A percentile compares a stretch with the other conserved stretches of the same genome.
Conservation (phyloP, 495 filamentous ascomycete genomes). For the Aspergillus cristatus region DNA sequence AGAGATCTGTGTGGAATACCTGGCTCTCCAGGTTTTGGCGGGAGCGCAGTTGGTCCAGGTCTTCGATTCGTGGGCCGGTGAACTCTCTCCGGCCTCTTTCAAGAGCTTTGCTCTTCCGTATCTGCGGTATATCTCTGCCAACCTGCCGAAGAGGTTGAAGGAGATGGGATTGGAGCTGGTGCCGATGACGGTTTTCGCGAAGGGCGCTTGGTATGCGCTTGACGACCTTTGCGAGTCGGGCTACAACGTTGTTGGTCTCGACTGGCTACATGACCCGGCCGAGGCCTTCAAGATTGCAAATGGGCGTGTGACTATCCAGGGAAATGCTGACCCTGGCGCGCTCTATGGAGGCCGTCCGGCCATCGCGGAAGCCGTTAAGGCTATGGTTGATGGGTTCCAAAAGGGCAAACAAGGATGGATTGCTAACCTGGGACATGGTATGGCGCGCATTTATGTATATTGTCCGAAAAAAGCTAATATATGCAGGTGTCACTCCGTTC, state of each 20-base stretch:
- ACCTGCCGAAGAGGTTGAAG: slow-evolving; percentile 61
- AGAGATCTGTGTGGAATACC: slow-evolving; percentile 85
- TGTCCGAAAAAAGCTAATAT: slow-evolving; percentile 10
- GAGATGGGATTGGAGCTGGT: slow-evolving; percentile 69
- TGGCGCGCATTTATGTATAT: not conserved
- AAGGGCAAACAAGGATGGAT: slow-evolving; percentile 85
- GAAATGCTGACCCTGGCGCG: slow-evolving; percentile 90
- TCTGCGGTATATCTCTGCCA: slow-evolving; percentile 67
- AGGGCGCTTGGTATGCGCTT: slow-evolving; percentile 95
- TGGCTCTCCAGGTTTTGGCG: slow-evolving; percentile 83
- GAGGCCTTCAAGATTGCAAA: slow-evolving; percentile 71
- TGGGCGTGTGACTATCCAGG: slow-evolving; percentile 73
- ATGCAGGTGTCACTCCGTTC: slow-evolving; percentile 74
- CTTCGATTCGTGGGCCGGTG: slow-evolving; percentile 98
- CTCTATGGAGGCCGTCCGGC: slow-evolving; percentile 75
- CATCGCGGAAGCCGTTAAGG: slow-evolving; percentile 69
- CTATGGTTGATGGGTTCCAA: slow-evolving; percentile 80
- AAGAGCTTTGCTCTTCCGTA: slow-evolving; percentile 78
- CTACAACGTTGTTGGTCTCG: slow-evolving; percentile 87
- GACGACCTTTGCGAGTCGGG: slow-evolving; percentile 79
- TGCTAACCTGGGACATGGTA: slow-evolving; percentile 82
- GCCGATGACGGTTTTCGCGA: slow-evolving; percentile 99
- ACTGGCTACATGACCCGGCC: slow-evolving; percentile 88
- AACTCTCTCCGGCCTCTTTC: slow-evolving; percentile 78
- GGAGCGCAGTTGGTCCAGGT: slow-evolving; percentile 91